phyloP scores from a whole-genome alignment of 441 rosid species.

The Daphne laureola region DNA sequence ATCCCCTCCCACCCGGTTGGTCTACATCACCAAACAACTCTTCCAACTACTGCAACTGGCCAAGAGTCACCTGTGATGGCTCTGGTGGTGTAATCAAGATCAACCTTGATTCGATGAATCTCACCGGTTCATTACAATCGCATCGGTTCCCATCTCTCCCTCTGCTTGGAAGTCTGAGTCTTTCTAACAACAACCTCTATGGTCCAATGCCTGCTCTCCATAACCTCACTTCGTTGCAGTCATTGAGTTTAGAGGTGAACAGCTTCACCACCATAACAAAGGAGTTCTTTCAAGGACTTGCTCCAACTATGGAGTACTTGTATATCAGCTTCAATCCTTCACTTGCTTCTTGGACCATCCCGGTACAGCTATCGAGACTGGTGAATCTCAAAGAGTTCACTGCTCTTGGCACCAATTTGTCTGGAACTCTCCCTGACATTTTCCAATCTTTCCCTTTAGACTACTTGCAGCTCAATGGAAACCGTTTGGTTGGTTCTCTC shows the following conservation, averaged over 20 bases:
- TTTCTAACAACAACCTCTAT: slow-evolving; percentile 1
- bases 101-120: slow-evolving; percentile 6
- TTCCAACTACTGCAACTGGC: slow-evolving; percentile 6
- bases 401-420: neutral
- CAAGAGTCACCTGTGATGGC: neutral
- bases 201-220: slow-evolving; percentile 25
- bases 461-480: neutral
- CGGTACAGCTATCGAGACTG: neutral
- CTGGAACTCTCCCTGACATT: slow-evolving; percentile 8
- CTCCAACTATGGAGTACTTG: neutral
- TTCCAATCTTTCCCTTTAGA: neutral
- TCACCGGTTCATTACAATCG: slow-evolving; percentile 18
- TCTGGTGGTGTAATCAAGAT: neutral
- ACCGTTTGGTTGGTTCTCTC: neutral
- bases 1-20: slow-evolving; percentile 1
- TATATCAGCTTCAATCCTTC: neutral
- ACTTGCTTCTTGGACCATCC: slow-evolving; percentile 5
- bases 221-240: neutral
- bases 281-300: slow-evolving; percentile 1
- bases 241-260: neutral
- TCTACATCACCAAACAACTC: neutral
- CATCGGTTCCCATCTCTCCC: slow-evolving; percentile 6
- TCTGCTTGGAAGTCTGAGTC: neutral
- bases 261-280: neutral
- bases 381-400: neutral